Base-by-base conservation (phyloP, 495 filamentous ascomycete species). In the Annulohypoxylon stygium region DNA sequence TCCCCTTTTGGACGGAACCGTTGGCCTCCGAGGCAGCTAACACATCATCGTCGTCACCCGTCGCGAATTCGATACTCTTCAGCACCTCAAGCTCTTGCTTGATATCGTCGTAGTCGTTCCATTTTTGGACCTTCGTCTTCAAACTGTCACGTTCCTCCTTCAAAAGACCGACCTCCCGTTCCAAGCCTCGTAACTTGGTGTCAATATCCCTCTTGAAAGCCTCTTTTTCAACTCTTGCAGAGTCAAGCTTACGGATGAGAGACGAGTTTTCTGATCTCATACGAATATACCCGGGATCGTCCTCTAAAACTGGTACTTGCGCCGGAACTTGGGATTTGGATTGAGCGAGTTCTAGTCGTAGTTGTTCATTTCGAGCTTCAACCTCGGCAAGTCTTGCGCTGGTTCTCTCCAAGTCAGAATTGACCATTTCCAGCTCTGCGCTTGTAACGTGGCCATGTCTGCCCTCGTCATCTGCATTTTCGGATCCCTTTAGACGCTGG, bases 61-160 rank as follows among this genome's bases (percentile, higher is more conserved):
- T 93, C 0, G 95, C 90, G 76, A 99, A 97, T 78, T 99, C 96
- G 69, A 99, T 97, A 72, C 95, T 96, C 90, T 97, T 97, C 73
- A 99, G 88, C 53, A 99, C 94, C 73, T 98, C 96, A 25, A 99
- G 86, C 80, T 99, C 97, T 63, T 94, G 91, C 78, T 96, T 97
- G 51, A 99, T 91, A 68, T 98, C 94, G 39, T 97, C 93, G 76
- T 99, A 99, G 78, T 99, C 97, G 71, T 90, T 88, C 89, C 93
- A 95, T 76, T 93, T 95, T 59, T 93, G 90, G 18, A 98, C 87
- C 79, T 94, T 97, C 26, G 86, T 84, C 75, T 90, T 92, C 47
- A 98, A 83, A 47, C 83, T 82, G 55, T 93, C 91, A 47, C 91
- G 86, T 71, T 95, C 93, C 30, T 88, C 86, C 70, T 88, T 90